Percentiles rank a stretch among this genome's conserved stretches.
Evolutionary conservation across 192 early-diverging fungal species (phyloP).

Genomic region (Allomyces arbusculus): DNA sequence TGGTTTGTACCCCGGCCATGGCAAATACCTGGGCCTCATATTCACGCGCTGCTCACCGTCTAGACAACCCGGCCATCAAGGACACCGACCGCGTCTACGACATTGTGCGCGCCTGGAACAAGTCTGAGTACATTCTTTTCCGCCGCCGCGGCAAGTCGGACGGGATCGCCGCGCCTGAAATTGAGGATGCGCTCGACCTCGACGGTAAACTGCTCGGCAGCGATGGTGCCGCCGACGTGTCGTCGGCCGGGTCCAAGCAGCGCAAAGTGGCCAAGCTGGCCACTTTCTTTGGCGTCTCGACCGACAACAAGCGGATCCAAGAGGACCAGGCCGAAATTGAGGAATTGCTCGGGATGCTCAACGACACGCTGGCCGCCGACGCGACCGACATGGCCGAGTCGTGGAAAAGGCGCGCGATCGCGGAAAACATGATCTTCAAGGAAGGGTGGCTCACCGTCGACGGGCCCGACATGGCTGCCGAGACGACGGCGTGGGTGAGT

Average conservation of each 20-base stretch:
- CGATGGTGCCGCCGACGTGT: neutral
- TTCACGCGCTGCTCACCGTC: neutral
- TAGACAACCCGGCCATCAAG: neutral
- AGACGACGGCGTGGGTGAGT: neutral
- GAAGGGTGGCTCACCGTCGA: neutral
- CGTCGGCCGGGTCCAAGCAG: neutral
- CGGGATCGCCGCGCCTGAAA: neutral
- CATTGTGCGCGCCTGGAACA: neutral
- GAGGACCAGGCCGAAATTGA: neutral
- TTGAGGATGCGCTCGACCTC: neutral
- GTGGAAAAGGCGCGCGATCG: neutral
- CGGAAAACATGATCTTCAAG: neutral
- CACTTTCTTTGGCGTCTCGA: neutral
- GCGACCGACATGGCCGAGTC: neutral
- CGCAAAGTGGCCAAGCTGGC: neutral
- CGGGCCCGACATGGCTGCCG: neutral
- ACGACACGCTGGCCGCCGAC: neutral
- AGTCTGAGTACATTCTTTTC: neutral
- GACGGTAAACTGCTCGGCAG: neutral
- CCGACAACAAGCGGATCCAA: neutral
- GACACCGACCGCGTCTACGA: neutral
- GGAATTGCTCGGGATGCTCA: neutral
- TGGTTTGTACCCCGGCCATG: too few relatives aligned
- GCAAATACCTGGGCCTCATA: too few relatives aligned
- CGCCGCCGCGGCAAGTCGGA: neutral